A percentile compares a stretch with the other conserved stretches of the same genome.
These are phyloP conservation scores for Alliaria petiolata DNA, from an alignment of 345 rosid species.

Conservation along the genomic window DNA sequence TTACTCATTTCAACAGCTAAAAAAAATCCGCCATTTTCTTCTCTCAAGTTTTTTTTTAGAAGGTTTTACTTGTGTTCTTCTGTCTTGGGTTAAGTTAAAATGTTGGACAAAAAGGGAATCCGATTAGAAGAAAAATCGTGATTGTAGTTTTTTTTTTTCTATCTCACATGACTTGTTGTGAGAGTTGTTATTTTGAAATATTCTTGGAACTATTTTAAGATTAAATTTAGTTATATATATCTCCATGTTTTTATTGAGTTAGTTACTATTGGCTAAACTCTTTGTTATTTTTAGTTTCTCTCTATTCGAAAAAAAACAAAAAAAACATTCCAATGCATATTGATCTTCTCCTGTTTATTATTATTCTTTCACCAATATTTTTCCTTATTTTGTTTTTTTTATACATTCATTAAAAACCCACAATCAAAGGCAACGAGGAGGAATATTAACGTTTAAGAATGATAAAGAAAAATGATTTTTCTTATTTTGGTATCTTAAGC, in stretches of 20 bases:
- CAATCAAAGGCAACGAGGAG: not conserved
- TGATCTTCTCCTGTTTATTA: no score
- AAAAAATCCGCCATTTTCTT: conserved; percentile 7
- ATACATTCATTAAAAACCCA: not conserved
- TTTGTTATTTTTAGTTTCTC: not conserved
- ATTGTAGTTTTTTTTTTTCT: conserved; percentile 17
- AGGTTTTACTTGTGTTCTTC: conserved; percentile 13
- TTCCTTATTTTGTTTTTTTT: not conserved
- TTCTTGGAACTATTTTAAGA: not conserved
- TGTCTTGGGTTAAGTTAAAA: not conserved
- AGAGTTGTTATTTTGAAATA: conserved; percentile 4
- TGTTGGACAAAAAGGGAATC: conserved; percentile 24
- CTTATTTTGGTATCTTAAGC: not conserved
- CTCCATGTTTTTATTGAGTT: not conserved
- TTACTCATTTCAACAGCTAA: not conserved
- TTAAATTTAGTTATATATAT: not conserved
- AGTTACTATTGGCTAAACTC: not conserved
- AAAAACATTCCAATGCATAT: not conserved
- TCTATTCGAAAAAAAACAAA: not conserved
- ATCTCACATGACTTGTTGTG: not conserved
- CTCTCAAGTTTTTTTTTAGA: not conserved
- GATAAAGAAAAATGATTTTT: not conserved
- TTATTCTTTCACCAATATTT: not conserved
- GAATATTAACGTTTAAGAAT: not conserved
- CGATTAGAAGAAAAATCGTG: conserved; percentile 28